Evolutionary conservation across 2,329 filamentous ascomycete species (phyloP).

Genomic region (Chalaropsis thielavioides): DNA sequence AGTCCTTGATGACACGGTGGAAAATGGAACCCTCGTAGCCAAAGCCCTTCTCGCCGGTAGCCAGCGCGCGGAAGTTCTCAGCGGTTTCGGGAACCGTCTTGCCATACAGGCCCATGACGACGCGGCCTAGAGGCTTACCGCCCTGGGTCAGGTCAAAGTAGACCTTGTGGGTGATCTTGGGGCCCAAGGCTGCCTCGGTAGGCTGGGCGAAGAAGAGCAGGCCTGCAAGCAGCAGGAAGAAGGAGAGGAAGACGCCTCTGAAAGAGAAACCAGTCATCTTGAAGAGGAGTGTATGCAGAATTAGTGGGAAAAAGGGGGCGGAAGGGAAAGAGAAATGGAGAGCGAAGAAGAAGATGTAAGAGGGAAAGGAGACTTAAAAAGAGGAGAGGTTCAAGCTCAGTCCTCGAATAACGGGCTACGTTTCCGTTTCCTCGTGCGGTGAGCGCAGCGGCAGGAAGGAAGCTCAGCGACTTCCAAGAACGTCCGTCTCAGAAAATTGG

Average conservation of each 20-base stretch:
- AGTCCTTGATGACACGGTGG: conserved; percentile 81
- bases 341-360: conserved; percentile 16
- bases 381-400: conserved; percentile 3
- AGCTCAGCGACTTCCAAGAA: not conserved
- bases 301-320: not conserved
- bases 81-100: conserved; percentile 68
- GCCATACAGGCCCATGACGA: conserved; percentile 74
- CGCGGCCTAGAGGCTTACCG: conserved; percentile 56
- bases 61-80: conserved; percentile 64
- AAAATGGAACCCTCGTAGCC: conserved; percentile 70
- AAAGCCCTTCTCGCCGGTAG: conserved; percentile 74
- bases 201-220: conserved; percentile 64
- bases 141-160: conserved; percentile 74
- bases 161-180: conserved; percentile 92
- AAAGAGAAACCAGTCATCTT: conserved; percentile 38
- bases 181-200: conserved; percentile 64
- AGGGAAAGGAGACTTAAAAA: not conserved
- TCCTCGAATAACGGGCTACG: conserved; percentile 16
- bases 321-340: conserved; percentile 10
- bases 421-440: conserved; percentile 15
- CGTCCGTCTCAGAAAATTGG: not conserved
- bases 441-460: not conserved
- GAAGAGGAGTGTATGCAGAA: conserved; percentile 39
- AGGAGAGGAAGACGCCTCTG: conserved; percentile 54
- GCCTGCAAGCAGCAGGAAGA: conserved; percentile 60